Base-by-base conservation (phyloP, 2,329 filamentous ascomycete species). In the Anthostomella pinea region DNA sequence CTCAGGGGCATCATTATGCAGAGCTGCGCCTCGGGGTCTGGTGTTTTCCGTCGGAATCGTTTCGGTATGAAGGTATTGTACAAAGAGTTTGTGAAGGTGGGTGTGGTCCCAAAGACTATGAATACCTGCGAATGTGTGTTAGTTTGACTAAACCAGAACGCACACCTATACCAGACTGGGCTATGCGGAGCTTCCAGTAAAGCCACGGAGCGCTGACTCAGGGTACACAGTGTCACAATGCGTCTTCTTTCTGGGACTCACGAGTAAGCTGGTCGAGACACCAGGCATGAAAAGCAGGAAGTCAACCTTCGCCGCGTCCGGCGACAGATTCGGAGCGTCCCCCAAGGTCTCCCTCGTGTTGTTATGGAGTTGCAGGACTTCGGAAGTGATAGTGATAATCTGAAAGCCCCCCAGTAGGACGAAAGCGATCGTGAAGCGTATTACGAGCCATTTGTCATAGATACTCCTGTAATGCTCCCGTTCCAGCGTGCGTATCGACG, bases 361-460 rank as follows among this genome's bases (percentile, higher is more conserved):
- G 8, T 48, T 54, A 3, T 39, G 46, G 4, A 49, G 24, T 33
- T 59, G 52, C 8, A 50, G 30, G 7, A 64, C 17, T 35, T 62
- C 56, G 10, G 54, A 59, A 4, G 61, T 23, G 14, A 66, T 59
- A 5, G 58, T 55, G 15, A 54, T 45, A 7, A 60, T 43, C 38
- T 65, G 59, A 31, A 66, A 64, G 8, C 46, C 33, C 7, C 60
- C 51, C 6, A 66, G 46, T 30, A 65, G 54, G 8, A 60, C 31
- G 32, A 67, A 63, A 11, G 56, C 60, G 17, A 66, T 60, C 2
- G 60, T 53, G 32, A 67, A 67, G 11, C 64, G 56, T 5, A 58
- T 53, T n/a, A 66, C 49, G 3, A 67, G 46, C 45, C 61, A 64
- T 19, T 55, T 54, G 39, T 67, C 63, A 37, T 67, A 67, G n/a